phyloP scores from a whole-genome alignment of 2,329 filamentous ascomycete species.

The Exophiala alcalophila region DNA sequence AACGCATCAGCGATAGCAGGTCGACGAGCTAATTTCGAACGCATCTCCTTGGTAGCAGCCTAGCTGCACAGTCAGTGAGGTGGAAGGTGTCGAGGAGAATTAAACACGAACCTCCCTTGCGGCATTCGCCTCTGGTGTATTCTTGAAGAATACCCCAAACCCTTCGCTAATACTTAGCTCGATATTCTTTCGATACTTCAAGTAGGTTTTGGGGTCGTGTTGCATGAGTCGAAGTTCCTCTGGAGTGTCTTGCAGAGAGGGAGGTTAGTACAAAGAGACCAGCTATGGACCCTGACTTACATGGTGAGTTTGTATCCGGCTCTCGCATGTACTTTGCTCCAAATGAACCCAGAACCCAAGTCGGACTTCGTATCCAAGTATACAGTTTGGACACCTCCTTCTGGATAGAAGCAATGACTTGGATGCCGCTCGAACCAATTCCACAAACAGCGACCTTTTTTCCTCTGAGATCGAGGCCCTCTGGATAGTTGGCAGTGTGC shows the following conservation, averaged over 20 bases:
- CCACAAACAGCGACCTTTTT: conserved; percentile 31
- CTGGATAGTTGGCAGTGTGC: conserved; percentile 35
- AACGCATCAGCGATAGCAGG: conserved; percentile 43
- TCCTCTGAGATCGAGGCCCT: conserved; percentile 28
- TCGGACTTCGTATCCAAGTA: conserved; percentile 32
- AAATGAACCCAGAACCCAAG: conserved; percentile 30
- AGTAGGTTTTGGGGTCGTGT: background rate
- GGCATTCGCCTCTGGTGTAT: background rate
- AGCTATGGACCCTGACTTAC: too few species aligned
- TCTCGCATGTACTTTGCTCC: conserved; percentile 21
- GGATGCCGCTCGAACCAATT: conserved; percentile 26
- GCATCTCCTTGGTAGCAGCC: background rate
- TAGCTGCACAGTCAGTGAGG: background rate
- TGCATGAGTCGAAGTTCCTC: background rate
- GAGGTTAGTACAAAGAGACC: too few species aligned
- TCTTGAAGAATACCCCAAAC: background rate
- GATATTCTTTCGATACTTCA: background rate
- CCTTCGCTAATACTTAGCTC: background rate
- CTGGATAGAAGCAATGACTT: conserved; percentile 38
- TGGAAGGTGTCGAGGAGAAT: background rate
- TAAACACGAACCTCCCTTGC: conserved; percentile 1
- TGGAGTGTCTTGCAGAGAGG: conserved; percentile 5
- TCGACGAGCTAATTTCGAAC: conserved; percentile 5
- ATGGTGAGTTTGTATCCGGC: conserved; percentile 15
- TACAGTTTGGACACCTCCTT: conserved; percentile 34